A percentile compares a stretch with the other conserved stretches of the same genome.
Evolutionary conservation across 2,329 filamentous ascomycete species (phyloP).

Genomic region (Penicillium sp.): DNA sequence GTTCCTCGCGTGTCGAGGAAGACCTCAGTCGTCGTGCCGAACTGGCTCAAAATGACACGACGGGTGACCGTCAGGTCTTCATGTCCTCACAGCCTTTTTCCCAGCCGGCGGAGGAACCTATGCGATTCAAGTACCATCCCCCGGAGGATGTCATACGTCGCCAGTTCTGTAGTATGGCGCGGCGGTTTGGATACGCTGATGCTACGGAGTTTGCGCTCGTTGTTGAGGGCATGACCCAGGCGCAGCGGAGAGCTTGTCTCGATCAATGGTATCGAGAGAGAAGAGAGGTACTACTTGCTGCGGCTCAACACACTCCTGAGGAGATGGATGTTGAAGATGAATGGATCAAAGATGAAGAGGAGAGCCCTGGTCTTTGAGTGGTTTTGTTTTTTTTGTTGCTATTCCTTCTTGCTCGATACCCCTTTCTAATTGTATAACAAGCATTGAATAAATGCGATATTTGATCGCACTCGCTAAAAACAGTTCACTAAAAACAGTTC

Average conservation of each 20-base stretch:
- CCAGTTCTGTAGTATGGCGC: slow-evolving; percentile 90
- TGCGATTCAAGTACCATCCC: slow-evolving; percentile 67
- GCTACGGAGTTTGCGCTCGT: slow-evolving; percentile 83
- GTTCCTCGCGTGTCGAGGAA: slow-evolving; percentile 87
- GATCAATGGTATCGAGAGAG: slow-evolving; percentile 76
- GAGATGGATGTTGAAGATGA: slow-evolving; percentile 2
- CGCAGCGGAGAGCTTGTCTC: slow-evolving; percentile 72
- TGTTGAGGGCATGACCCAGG: slow-evolving; percentile 88
- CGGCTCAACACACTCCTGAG: not conserved
- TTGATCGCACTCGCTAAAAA: not conserved
- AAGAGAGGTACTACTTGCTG: slow-evolving; percentile 48
- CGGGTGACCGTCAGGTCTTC: slow-evolving; percentile 39
- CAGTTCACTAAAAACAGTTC: too few relatives aligned
- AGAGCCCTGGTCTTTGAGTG: not conserved
- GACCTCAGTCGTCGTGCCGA: slow-evolving; percentile 75
- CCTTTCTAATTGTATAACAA: not conserved
- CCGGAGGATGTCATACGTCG: slow-evolving; percentile 70
- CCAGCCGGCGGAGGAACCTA: slow-evolving; percentile 41
- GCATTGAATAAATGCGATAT: not conserved
- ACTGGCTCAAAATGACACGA: slow-evolving; percentile 34
- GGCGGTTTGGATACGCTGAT: slow-evolving; percentile 70
- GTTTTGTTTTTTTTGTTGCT: not conserved
- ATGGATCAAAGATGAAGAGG: not conserved
- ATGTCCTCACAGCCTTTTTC: slow-evolving; percentile 22
- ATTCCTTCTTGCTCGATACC: slow-evolving; percentile 6